Conservation (phyloP, 257 asterid species). For the Jasminum sambac region DNA sequence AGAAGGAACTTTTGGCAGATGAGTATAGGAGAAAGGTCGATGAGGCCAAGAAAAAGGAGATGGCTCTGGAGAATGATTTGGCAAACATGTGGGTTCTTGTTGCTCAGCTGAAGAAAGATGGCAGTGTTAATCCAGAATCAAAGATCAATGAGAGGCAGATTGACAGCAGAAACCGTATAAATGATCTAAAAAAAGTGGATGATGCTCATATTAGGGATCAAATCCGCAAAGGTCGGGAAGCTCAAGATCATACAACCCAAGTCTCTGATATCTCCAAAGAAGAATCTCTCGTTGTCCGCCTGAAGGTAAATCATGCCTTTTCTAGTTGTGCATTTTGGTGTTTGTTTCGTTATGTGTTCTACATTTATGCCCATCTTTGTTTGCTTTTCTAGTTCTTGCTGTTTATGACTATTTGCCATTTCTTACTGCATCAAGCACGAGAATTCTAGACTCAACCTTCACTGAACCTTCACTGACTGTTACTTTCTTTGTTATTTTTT, state of each 20-base stretch:
- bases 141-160: slow-evolving; percentile 41
- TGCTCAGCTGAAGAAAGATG: slow-evolving; percentile 90
- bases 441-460: background rate
- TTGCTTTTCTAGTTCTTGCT: background rate
- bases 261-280: slow-evolving; percentile 51
- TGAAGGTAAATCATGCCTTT: slow-evolving; percentile 52
- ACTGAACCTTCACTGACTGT: background rate
- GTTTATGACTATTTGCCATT: background rate
- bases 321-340: background rate
- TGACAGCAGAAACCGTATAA: slow-evolving; percentile 34
- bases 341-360: background rate
- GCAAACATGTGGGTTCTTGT: slow-evolving; percentile 99
- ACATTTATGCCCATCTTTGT: background rate
- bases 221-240: slow-evolving; percentile 33
- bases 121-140: slow-evolving; percentile 40
- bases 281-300: slow-evolving; percentile 85
- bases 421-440: background rate
- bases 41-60: slow-evolving; percentile 89
- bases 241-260: slow-evolving; percentile 36
- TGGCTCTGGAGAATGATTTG: slow-evolving; percentile 86
- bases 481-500: background rate
- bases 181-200: slow-evolving; percentile 40
- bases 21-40: slow-evolving; percentile 78
- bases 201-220: slow-evolving; percentile 41
- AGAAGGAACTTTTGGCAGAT: slow-evolving; percentile 76